phyloP scores from a whole-genome alignment of 2,329 filamentous ascomycete genomes.

The Penicillium sumatraense region DNA sequence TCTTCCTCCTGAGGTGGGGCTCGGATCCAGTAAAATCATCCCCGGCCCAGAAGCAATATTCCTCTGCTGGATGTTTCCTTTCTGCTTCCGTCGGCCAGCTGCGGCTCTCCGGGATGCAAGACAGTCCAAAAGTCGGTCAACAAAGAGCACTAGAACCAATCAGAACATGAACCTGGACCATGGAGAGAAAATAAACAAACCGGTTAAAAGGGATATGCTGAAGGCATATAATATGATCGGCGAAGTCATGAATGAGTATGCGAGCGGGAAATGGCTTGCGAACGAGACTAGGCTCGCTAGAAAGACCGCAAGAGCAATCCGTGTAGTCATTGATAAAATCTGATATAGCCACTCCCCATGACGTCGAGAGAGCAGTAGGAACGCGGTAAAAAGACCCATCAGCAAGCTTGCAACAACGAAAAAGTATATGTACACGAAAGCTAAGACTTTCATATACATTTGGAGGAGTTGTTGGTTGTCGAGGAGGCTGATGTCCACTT shows the following conservation, averaged over 20 bases:
- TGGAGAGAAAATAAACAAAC: conserved; percentile 22
- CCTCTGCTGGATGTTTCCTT: conserved; percentile 24
- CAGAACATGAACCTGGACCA: conserved; percentile 9
- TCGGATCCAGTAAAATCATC: conserved; percentile 4
- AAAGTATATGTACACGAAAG: conserved; percentile 47
- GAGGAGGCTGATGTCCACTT: conserved; percentile 30
- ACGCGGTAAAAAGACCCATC: conserved; percentile 43
- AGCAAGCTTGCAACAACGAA: conserved; percentile 41
- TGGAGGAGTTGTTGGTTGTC: conserved; percentile 37
- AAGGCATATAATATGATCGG: conserved; percentile 44
- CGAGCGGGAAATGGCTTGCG: conserved; percentile 36
- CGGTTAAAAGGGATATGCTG: conserved; percentile 35
- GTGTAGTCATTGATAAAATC: conserved; percentile 31
- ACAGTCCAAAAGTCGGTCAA: conserved; percentile 42
- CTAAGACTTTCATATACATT: conserved; percentile 43
- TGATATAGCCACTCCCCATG: conserved; percentile 28
- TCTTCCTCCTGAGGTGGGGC: not conserved
- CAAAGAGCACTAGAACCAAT: conserved; percentile 32
- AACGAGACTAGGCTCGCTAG: conserved; percentile 37
- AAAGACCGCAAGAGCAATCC: conserved; percentile 34
- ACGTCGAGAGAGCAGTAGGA: conserved; percentile 34
- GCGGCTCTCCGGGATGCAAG: conserved; percentile 25
- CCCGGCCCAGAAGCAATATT: conserved; percentile 9
- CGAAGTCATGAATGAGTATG: conserved; percentile 46
- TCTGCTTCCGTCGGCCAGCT: conserved; percentile 30